Percentiles rank a stretch among this genome's conserved stretches.
Evolutionary conservation across 176 grass and related monocot genomes (phyloP).

Genomic region (Oryza punctata): DNA sequence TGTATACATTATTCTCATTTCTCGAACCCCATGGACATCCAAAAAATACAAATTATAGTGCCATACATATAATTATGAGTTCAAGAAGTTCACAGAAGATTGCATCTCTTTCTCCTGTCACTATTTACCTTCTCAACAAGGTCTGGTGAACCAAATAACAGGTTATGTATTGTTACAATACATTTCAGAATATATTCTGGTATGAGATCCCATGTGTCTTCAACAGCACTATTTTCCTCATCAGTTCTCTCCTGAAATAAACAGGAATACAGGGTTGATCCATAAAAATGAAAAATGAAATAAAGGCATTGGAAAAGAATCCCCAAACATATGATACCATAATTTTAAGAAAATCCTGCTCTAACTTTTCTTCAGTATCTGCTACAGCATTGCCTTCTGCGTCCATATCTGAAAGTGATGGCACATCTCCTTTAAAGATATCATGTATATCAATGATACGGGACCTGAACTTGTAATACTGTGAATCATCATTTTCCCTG

Average conservation of each 20-base stretch:
- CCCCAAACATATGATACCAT: slow-evolving; percentile 33
- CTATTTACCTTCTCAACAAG: slow-evolving; percentile 75
- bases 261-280: slow-evolving; percentile 9
- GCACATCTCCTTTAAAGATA: slow-evolving; percentile 64
- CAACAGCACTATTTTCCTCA: slow-evolving; percentile 46
- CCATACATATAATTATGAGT: not conserved
- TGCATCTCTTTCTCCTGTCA: slow-evolving; percentile 18
- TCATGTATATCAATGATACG: slow-evolving; percentile 69
- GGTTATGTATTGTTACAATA: slow-evolving; percentile 70
- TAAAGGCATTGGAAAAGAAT: slow-evolving; percentile 1
- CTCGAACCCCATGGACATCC: not conserved
- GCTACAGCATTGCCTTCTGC: slow-evolving; percentile 38
- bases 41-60: not conserved
- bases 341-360: slow-evolving; percentile 64
- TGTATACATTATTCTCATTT: slow-evolving; percentile 13
- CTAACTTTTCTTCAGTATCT: slow-evolving; percentile 64
- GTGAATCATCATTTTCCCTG: slow-evolving; percentile 60
- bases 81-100: slow-evolving; percentile 8
- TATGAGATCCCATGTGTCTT: slow-evolving; percentile 72
- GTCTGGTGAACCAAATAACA: slow-evolving; percentile 75
- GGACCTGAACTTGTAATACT: slow-evolving; percentile 78
- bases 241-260: slow-evolving; percentile 56
- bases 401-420: slow-evolving; percentile 50
- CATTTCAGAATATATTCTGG: slow-evolving; percentile 65
- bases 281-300: slow-evolving; percentile 25